Percentiles rank a stretch among this genome's conserved stretches.
These are phyloP conservation scores for Penicillium sp. DNA, from an alignment of 2,329 filamentous ascomycete species.

Conservation along the genomic window DNA sequence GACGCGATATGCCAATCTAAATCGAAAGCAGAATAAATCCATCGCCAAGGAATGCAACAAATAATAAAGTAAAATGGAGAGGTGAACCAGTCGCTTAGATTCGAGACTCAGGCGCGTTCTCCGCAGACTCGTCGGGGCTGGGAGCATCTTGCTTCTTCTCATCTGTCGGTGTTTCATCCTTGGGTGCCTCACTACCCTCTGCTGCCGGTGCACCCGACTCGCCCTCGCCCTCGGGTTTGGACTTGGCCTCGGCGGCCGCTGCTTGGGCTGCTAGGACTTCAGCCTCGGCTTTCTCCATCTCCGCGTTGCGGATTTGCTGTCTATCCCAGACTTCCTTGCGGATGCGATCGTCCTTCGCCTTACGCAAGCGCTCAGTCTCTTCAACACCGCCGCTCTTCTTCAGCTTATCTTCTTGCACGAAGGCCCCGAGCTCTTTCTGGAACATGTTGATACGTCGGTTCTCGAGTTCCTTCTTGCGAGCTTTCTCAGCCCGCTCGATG, in stretches of 20 bases:
- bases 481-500: constrained; percentile 94
- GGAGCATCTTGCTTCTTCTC: constrained; percentile 7
- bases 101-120: constrained; percentile 6
- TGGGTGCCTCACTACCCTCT: not conserved
- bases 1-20: constrained; percentile 16
- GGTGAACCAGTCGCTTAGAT: not conserved
- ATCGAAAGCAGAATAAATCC: constrained; percentile 2
- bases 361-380: constrained; percentile 83
- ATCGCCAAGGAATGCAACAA: constrained; percentile 6
- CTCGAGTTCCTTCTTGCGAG: constrained; percentile 85
- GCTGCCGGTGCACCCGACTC: not conserved
- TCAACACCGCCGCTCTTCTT: constrained; percentile 97
- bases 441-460: constrained; percentile 74
- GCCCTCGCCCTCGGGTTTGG: constrained; percentile 15
- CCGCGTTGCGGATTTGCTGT: constrained; percentile 55
- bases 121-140: constrained; percentile 2
- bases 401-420: constrained; percentile 86
- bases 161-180: not conserved
- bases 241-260: constrained; percentile 22
- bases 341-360: constrained; percentile 83
- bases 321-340: constrained; percentile 72
- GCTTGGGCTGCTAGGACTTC: constrained; percentile 35
- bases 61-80: not conserved
- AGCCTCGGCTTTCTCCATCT: constrained; percentile 47
- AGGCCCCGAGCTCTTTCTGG: constrained; percentile 80